phyloP scores from a whole-genome alignment of 768 basidiomycete genomes.

The Agaricus subrufescens region DNA sequence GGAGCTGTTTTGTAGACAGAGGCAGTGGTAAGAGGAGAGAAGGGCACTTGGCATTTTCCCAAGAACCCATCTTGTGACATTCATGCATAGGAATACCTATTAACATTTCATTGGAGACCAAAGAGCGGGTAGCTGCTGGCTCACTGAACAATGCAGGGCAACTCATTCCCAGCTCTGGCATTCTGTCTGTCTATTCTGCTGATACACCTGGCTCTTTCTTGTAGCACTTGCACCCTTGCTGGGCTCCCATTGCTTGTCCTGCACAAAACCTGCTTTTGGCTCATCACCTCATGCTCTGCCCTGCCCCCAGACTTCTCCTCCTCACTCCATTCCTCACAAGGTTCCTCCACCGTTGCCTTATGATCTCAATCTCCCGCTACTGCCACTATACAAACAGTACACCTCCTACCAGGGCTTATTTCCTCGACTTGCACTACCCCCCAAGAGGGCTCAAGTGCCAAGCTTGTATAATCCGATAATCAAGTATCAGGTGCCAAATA shows the following conservation, averaged over 20 bases:
- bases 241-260: background rate
- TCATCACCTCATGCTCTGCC: no score
- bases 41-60: no score
- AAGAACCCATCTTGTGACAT: no score
- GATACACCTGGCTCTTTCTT: background rate
- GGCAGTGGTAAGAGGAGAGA: no score
- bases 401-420: conserved; percentile 37
- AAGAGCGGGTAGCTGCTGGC: no score
- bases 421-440: conserved; percentile 34
- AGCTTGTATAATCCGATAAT: conserved; percentile 46
- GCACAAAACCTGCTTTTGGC: background rate
- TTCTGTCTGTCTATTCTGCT: background rate
- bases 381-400: conserved; percentile 43
- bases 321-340: no score
- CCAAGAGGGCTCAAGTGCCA: conserved; percentile 32
- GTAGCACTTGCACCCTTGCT: background rate
- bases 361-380: conserved; percentile 13
- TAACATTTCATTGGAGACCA: no score
- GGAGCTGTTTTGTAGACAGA: no score
- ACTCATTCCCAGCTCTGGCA: no score
- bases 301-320: background rate
- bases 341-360: no score
- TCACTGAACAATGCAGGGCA: no score
- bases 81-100: no score
- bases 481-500: conserved; percentile 49